These are phyloP conservation scores for Zoysia japonica DNA, from an alignment of 176 grass and related monocot species.

Conservation along the genomic window DNA sequence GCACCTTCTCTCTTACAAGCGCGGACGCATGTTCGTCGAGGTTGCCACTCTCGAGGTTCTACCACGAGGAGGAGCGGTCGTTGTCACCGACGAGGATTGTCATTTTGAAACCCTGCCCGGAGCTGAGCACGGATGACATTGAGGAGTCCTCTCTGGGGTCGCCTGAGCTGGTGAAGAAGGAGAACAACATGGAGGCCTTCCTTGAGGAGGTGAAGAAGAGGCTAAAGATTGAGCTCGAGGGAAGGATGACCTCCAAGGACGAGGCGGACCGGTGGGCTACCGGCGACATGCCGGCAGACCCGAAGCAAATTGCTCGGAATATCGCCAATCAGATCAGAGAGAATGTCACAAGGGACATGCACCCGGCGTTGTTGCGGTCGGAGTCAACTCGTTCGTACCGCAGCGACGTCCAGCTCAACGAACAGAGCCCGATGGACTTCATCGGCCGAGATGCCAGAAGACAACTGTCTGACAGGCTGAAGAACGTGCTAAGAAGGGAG, in stretches of 20 bases:
- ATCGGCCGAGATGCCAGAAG: constrained; percentile 57
- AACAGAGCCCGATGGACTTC: constrained; percentile 52
- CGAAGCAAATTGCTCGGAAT: constrained; percentile 69
- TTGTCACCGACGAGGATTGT: constrained; percentile 77
- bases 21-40: constrained; percentile 26
- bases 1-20: constrained; percentile 40
- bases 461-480: constrained; percentile 66
- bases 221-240: constrained; percentile 82
- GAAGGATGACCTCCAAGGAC: constrained; percentile 38
- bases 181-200: constrained; percentile 87
- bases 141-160: constrained; percentile 83
- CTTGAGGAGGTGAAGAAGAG: constrained; percentile 91
- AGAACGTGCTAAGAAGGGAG: constrained; percentile 67
- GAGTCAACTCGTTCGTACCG: constrained; percentile 68
- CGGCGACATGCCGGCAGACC: constrained; percentile 35
- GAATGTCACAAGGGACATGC: constrained; percentile 61
- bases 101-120: constrained; percentile 80
- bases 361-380: constrained; percentile 53
- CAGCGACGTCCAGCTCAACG: constrained; percentile 45
- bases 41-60: constrained; percentile 43
- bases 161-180: constrained; percentile 76
- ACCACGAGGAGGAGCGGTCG: constrained; percentile 40
- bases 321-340: constrained; percentile 79
- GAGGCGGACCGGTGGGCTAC: constrained; percentile 37
- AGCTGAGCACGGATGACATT: constrained; percentile 58